phyloP scores from a whole-genome alignment of 2,329 filamentous ascomycete genomes.

The Aspergillus glaucus region DNA sequence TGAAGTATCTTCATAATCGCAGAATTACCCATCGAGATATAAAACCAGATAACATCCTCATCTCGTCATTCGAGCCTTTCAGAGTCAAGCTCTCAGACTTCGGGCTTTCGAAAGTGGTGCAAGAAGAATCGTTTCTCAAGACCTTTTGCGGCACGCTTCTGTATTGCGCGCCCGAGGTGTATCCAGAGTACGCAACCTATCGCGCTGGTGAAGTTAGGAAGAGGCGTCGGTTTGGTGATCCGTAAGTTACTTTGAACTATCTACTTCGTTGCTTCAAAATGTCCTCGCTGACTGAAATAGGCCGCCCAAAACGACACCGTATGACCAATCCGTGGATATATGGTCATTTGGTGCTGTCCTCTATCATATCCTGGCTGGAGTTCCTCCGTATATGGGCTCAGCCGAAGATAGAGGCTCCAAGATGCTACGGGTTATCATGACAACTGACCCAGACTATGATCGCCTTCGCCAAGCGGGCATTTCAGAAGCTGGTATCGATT shows the following conservation, averaged over 20 bases:
- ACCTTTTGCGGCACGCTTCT: slow-evolving; percentile 95
- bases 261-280: background rate
- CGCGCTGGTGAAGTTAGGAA: slow-evolving; percentile 56
- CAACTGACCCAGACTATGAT: slow-evolving; percentile 58
- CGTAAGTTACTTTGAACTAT: slow-evolving; percentile 25
- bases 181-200: slow-evolving; percentile 69
- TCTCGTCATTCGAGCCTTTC: slow-evolving; percentile 65
- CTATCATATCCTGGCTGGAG: slow-evolving; percentile 74
- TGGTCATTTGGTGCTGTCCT: slow-evolving; percentile 94
- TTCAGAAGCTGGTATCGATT: slow-evolving; percentile 63
- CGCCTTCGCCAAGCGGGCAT: slow-evolving; percentile 56
- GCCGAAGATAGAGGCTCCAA: slow-evolving; percentile 70
- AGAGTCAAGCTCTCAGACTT: slow-evolving; percentile 92
- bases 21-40: slow-evolving; percentile 98
- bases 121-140: slow-evolving; percentile 84
- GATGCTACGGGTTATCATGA: slow-evolving; percentile 79
- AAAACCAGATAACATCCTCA: slow-evolving; percentile 95
- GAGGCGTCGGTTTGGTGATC: slow-evolving; percentile 50
- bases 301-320: slow-evolving; percentile 53
- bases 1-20: slow-evolving; percentile 78
- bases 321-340: slow-evolving; percentile 87
- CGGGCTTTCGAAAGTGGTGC: slow-evolving; percentile 88
- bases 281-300: slow-evolving; percentile 27
- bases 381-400: slow-evolving; percentile 74
- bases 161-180: slow-evolving; percentile 95